phyloP scores from a whole-genome alignment of 306 rosid species.

The Benincasa hispida region DNA sequence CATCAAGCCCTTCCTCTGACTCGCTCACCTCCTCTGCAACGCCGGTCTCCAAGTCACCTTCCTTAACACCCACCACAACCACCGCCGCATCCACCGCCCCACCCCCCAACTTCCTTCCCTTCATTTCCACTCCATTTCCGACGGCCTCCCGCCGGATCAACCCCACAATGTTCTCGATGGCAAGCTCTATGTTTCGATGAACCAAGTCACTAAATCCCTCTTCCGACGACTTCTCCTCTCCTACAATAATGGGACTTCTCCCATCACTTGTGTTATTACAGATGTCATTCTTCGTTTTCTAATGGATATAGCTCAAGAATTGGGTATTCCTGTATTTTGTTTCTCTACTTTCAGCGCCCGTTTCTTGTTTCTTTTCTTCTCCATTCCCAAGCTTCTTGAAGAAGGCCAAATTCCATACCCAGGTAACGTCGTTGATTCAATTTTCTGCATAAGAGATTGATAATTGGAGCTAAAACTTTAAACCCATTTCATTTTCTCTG shows the following conservation, averaged over 20 bases:
- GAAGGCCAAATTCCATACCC: constrained; percentile 25
- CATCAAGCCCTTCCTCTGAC: constrained; percentile 29
- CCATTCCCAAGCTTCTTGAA: constrained; percentile 17
- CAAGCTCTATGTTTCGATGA: neutral
- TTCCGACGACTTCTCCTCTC: constrained; percentile 19
- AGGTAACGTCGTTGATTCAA: constrained; percentile 16
- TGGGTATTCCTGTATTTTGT: constrained; percentile 24
- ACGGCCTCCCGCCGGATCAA: constrained; percentile 7
- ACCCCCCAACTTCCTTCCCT: constrained; percentile 16
- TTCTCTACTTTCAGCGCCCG: constrained; percentile 32
- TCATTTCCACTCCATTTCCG: constrained; percentile 25
- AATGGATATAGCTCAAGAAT: constrained; percentile 13
- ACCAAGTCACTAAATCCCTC: constrained; percentile 2
- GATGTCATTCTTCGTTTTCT: constrained; percentile 26
- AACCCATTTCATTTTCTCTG: neutral
- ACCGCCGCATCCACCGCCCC: constrained; percentile 2
- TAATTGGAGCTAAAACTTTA: neutral
- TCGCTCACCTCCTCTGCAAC: constrained; percentile 31
- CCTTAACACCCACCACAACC: constrained; percentile 27
- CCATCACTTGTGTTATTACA: constrained; percentile 18
- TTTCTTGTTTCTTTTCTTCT: constrained; percentile 26
- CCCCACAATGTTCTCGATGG: constrained; percentile 11
- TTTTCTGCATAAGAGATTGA: neutral
- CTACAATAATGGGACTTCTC: neutral
- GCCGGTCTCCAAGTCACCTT: constrained; percentile 25